phyloP scores from a whole-genome alignment of 2,329 filamentous ascomycete species.

The Niveomyces coronatus region DNA sequence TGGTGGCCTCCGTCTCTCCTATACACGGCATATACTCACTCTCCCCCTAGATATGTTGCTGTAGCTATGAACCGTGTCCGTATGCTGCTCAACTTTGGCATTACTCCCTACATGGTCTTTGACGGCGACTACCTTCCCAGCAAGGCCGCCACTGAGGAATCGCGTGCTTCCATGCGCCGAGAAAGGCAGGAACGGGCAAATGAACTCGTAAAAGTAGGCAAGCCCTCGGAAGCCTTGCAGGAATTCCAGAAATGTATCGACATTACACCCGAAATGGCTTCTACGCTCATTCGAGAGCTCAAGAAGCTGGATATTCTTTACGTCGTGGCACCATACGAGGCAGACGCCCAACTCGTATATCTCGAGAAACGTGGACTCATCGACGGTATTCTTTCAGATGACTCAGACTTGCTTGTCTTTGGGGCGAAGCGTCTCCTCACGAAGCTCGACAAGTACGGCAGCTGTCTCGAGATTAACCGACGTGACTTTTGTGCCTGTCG shows the following conservation, averaged over 20 bases:
- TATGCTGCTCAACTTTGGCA: constrained; percentile 88
- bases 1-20: too few species aligned
- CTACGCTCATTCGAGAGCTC: constrained; percentile 80
- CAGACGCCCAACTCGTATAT: constrained; percentile 93
- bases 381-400: constrained; percentile 84
- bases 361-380: constrained; percentile 79
- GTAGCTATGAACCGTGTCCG: constrained; percentile 82
- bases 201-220: constrained; percentile 73
- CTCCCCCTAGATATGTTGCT: constrained; percentile 63
- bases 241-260: constrained; percentile 95
- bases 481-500: constrained; percentile 80
- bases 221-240: constrained; percentile 65
- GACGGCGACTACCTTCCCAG: constrained; percentile 92
- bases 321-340: constrained; percentile 93
- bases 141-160: constrained; percentile 78
- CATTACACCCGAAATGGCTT: constrained; percentile 92
- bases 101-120: constrained; percentile 92
- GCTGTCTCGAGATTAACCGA: constrained; percentile 85
- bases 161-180: constrained; percentile 63
- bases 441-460: constrained; percentile 88
- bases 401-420: constrained; percentile 93
- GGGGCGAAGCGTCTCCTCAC: constrained; percentile 84
- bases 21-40: background rate
- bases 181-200: constrained; percentile 67
- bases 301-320: constrained; percentile 74